Percentiles rank a stretch among this genome's conserved stretches.
Evolutionary conservation across 2,329 filamentous ascomycete genomes (phyloP).

Genomic region (Xylariomycetidae sp.): DNA sequence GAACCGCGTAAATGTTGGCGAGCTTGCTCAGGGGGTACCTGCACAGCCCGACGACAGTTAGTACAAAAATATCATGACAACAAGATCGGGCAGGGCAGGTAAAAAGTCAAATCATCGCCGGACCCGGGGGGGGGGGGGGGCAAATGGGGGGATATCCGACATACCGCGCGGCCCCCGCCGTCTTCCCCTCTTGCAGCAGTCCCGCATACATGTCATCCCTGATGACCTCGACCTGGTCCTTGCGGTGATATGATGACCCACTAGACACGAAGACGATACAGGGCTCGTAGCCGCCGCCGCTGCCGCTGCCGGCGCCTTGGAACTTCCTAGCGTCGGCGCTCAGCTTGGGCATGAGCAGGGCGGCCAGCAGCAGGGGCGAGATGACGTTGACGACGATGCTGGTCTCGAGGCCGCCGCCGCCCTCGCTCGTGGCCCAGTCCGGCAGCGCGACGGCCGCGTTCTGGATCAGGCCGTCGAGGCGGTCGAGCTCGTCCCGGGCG

Average conservation of each 20-base stretch:
- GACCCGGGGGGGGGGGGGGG: too few species aligned
- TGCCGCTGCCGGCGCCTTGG: too few species aligned
- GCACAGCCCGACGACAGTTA: too few species aligned
- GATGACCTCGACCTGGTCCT: not conserved
- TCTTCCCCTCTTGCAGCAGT: slow-evolving; percentile 1
- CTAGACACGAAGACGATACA: slow-evolving; percentile 1
- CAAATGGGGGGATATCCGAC: too few species aligned
- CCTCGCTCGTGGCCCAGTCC: slow-evolving; percentile 28
- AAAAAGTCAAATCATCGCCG: too few species aligned
- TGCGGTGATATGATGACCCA: not conserved
- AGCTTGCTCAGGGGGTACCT: slow-evolving; percentile 26
- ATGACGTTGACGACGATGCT: slow-evolving; percentile 44
- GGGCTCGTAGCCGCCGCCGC: too few species aligned
- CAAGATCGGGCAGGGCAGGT: too few species aligned
- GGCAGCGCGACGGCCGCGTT: slow-evolving; percentile 26
- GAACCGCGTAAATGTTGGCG: slow-evolving; percentile 19
- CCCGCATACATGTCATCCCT: slow-evolving; percentile 1
- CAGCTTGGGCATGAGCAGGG: slow-evolving; percentile 42
- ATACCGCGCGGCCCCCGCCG: too few species aligned
- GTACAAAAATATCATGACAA: too few species aligned
- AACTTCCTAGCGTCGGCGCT: slow-evolving; percentile 21
- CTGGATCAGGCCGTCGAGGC: slow-evolving; percentile 31
- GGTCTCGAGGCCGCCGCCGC: slow-evolving; percentile 37
- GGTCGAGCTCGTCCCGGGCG: slow-evolving; percentile 22
- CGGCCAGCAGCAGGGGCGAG: slow-evolving; percentile 39